Percentiles rank a stretch among this genome's conserved stretches.
phyloP scores from a whole-genome alignment of 2,329 filamentous ascomycete species.

The Leptographium flavum region DNA sequence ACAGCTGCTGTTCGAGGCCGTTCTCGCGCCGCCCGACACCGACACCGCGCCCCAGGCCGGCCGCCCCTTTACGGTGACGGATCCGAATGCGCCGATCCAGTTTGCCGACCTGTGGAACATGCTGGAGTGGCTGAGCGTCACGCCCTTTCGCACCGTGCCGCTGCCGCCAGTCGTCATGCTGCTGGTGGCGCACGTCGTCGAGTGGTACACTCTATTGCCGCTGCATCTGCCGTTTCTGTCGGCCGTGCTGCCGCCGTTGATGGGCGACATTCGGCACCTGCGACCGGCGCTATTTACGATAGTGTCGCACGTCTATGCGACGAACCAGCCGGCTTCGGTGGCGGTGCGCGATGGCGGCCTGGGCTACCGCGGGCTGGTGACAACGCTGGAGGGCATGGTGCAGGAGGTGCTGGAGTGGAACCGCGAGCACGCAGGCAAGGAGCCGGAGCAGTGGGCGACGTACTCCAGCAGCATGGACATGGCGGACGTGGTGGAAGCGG shows the following conservation, averaged over 20 bases:
- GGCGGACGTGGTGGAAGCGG: no score
- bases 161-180: conserved; percentile 22
- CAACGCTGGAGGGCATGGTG: conserved; percentile 25
- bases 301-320: conserved; percentile 23
- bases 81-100: conserved; percentile 26
- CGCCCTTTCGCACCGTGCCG: conserved; percentile 19
- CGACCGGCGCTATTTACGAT: conserved; percentile 27
- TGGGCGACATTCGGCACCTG: conserved; percentile 21
- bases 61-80: conserved; percentile 25
- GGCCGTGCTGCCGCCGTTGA: conserved; percentile 18
- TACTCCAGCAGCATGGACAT: conserved; percentile 14
- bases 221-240: conserved; percentile 15
- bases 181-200: conserved; percentile 21
- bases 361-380: conserved; percentile 23
- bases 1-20: conserved; percentile 26
- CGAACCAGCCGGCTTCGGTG: conserved; percentile 18
- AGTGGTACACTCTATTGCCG: conserved; percentile 21
- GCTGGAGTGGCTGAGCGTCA: conserved; percentile 19
- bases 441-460: conserved; percentile 12
- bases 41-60: conserved; percentile 18
- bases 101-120: conserved; percentile 23
- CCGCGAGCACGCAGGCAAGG: conserved; percentile 17
- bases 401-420: conserved; percentile 28
- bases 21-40: conserved; percentile 16
- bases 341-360: conserved; percentile 22